These are phyloP conservation scores for Umbellularia californica DNA, from an alignment of 164 flowering plant species.

Conservation along the genomic window DNA sequence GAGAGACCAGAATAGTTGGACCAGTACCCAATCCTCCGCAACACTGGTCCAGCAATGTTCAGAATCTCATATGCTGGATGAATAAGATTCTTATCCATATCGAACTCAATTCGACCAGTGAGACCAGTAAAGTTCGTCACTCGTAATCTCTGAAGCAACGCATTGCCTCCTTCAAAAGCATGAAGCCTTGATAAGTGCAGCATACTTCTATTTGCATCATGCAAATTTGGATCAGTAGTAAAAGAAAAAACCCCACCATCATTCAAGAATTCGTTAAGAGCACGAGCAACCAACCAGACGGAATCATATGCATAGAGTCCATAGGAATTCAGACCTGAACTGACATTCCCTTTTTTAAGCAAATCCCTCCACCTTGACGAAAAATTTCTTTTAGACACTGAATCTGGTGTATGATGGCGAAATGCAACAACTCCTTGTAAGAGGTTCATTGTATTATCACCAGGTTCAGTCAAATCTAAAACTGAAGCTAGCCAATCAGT, in stretches of 20 bases:
- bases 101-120: conserved; percentile 59
- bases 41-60: conserved; percentile 58
- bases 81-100: conserved; percentile 47
- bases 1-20: conserved; percentile 79
- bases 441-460: conserved; percentile 35
- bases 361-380: conserved; percentile 47
- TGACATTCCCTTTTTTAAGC: conserved; percentile 20
- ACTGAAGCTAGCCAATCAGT: conserved; percentile 90
- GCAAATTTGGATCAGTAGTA: conserved; percentile 47
- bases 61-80: conserved; percentile 68
- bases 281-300: conserved; percentile 74
- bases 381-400: conserved; percentile 41
- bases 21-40: conserved; percentile 75
- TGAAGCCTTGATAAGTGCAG: conserved; percentile 43
- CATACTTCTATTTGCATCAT: conserved; percentile 34
- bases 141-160: conserved; percentile 40
- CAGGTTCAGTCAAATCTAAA: conserved; percentile 48
- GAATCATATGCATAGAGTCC: conserved; percentile 89
- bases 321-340: conserved; percentile 49
- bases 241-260: conserved; percentile 58
- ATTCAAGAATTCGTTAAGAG: conserved; percentile 54
- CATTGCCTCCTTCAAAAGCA: conserved; percentile 51
- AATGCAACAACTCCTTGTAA: conserved; percentile 80
- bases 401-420: conserved; percentile 71
- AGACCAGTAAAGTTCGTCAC: conserved; percentile 59